Evolutionary conservation across 306 rosid genomes (phyloP), one percentile per base, ranked within the genome.

Genomic region (Acacia acuminata): DNA sequence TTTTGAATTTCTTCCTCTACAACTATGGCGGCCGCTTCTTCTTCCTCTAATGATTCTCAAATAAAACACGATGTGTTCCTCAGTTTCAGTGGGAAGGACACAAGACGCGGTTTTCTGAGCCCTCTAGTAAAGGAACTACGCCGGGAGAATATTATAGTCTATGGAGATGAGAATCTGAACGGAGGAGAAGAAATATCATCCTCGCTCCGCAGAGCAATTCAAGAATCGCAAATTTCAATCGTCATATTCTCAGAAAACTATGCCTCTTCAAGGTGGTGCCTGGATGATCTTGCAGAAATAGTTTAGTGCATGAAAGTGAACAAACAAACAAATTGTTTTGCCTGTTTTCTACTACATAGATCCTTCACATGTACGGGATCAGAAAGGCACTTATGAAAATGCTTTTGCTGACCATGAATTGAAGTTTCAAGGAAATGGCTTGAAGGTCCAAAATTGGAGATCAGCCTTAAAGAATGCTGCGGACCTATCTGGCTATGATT

Each of bases 361-460:
- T 22, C 79, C 79, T 1, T 36, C 69, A 20, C 8, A 56, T 38
- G 79, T 56, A 5, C 47, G 69, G 1, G 8, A 75, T 38, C 68
- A 56, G 16, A 56, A 12, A 36, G 38, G 79, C 4, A 2, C 69
- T 56, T 56, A 36, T 75, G 79, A 0, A 75, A 8, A n/a, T 43
- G 68, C 69, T 5, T 55, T 75, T 9, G 70, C 6, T 24, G 4
- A 58, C 8, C 69, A 76, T 8, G 55, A 76, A 40, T 8, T 56
- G 15, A 76, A 40, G 40, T 40, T 22, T 4, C 42, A 22, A 50
- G 38, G 8, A 13, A 58, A 56, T 14, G 43, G 14, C 15, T 68
- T n/a, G 8, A 58, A 22, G 55, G 9, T 56, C 16, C 36, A 58
- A 17, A 76, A 9, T 58, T 76, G 79, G 79, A 76, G 79, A 76